Evolutionary conservation across 2,329 filamentous ascomycete genomes (phyloP).

Genomic region (Colletotrichum godetiae): DNA sequence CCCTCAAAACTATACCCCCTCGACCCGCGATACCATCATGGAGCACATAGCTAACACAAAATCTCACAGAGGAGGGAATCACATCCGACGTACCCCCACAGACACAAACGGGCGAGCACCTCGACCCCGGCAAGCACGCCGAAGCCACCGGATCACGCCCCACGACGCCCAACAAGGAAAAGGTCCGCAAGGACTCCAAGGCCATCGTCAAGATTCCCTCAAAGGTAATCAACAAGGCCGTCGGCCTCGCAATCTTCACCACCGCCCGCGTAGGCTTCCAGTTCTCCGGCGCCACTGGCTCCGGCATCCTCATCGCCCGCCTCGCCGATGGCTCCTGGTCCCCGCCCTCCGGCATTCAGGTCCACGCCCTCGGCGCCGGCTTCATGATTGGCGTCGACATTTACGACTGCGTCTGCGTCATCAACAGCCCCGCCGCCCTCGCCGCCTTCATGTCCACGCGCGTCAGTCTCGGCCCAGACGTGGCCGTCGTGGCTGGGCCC

Average conservation of each 20-base stretch:
- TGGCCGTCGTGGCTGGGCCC: constrained; percentile 78
- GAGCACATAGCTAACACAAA: constrained; percentile 24
- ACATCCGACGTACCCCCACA: constrained; percentile 52
- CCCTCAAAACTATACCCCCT: too few relatives aligned
- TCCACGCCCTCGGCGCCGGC: constrained; percentile 83
- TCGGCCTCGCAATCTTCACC: constrained; percentile 79
- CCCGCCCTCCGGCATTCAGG: constrained; percentile 83
- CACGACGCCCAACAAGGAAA: constrained; percentile 40
- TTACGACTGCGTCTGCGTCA: constrained; percentile 89
- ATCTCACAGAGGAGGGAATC: constrained; percentile 60
- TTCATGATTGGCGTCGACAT: constrained; percentile 87
- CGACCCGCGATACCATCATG: not conserved
- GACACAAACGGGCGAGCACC: constrained; percentile 37
- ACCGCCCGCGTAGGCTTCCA: constrained; percentile 75
- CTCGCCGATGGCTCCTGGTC: constrained; percentile 78
- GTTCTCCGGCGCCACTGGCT: constrained; percentile 74
- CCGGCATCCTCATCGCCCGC: constrained; percentile 72
- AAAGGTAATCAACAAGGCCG: constrained; percentile 72
- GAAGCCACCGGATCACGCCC: constrained; percentile 23
- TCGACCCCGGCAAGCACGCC: constrained; percentile 35
- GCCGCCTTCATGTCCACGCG: constrained; percentile 81
- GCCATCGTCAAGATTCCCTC: constrained; percentile 66
- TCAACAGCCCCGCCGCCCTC: constrained; percentile 81
- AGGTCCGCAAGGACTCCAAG: constrained; percentile 50
- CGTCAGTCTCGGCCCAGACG: constrained; percentile 81